phyloP scores from a whole-genome alignment of 805 yeast genomes.

The Myxozyma nipponensis region DNA sequence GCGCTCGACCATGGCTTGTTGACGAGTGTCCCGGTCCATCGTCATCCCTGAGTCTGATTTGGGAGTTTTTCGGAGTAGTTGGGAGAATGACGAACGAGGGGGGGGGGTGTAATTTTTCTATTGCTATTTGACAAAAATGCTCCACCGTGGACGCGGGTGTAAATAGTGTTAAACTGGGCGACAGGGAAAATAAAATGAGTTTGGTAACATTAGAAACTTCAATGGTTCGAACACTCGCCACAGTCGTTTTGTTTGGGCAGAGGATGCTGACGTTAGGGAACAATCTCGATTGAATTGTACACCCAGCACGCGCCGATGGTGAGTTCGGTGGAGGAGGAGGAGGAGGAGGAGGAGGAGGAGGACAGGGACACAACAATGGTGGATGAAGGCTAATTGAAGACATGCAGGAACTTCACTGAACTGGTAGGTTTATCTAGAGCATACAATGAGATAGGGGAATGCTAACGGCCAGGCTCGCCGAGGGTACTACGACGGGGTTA shows the following conservation, averaged over 20 bases:
- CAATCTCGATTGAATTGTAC: constrained; percentile 32
- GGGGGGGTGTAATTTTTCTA: too few species aligned
- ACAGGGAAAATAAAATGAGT: too few species aligned
- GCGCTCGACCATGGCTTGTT: background rate
- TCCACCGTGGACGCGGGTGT: too few species aligned
- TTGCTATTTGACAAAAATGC: too few species aligned
- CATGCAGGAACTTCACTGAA: constrained; percentile 28
- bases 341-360: too few species aligned
- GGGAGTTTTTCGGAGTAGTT: too few species aligned
- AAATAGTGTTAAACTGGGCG: too few species aligned
- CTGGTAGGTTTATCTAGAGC: constrained; percentile 7
- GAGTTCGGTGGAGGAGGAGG: too few species aligned
- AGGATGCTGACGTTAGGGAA: constrained; percentile 23
- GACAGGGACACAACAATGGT: background rate
- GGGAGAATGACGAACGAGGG: too few species aligned
- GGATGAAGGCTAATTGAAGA: constrained; percentile 7
- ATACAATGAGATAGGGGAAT: background rate
- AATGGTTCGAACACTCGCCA: constrained; percentile 7
- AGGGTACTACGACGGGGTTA: constrained; percentile 36
- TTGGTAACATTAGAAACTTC: constrained; percentile 22
- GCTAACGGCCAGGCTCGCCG: constrained; percentile 28
- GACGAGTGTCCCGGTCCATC: too few species aligned
- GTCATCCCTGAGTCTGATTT: too few species aligned
- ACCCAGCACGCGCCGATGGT: constrained; percentile 33
- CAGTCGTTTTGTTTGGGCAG: background rate